phyloP scores from a whole-genome alignment of 2,329 filamentous ascomycete genomes.

The Neoscytalidium dimidiatum region DNA sequence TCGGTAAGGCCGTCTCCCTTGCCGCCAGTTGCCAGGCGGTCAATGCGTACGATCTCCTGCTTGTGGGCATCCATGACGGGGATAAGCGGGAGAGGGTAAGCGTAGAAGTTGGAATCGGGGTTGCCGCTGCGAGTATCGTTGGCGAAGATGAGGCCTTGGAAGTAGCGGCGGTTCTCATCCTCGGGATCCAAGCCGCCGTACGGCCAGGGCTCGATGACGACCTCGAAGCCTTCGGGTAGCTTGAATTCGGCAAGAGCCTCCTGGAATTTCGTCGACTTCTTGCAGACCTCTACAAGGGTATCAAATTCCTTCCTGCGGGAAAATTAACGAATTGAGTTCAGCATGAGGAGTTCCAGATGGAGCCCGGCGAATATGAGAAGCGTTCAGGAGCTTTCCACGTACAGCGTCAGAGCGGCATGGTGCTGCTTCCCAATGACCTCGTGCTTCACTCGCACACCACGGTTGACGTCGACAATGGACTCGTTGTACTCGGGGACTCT shows the following conservation, averaged over 20 bases:
- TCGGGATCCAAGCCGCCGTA: slow-evolving; percentile 55
- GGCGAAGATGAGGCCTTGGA: slow-evolving; percentile 58
- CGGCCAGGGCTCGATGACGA: slow-evolving; percentile 59
- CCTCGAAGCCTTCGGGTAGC: slow-evolving; percentile 57
- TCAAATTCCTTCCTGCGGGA: slow-evolving; percentile 46
- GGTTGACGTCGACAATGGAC: slow-evolving; percentile 52
- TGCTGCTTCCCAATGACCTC: slow-evolving; percentile 50
- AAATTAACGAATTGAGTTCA: neutral
- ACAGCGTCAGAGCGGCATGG: slow-evolving; percentile 53
- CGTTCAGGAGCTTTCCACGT: too few relatives aligned
- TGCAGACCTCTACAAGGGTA: slow-evolving; percentile 50
- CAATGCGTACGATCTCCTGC: slow-evolving; percentile 37
- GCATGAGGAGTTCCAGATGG: too few relatives aligned
- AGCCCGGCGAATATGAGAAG: too few relatives aligned
- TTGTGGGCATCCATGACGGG: slow-evolving; percentile 39
- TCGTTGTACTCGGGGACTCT: slow-evolving; percentile 58
- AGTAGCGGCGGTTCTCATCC: slow-evolving; percentile 52
- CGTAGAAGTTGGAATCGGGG: slow-evolving; percentile 42
- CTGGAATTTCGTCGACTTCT: slow-evolving; percentile 55
- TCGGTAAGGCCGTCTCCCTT: slow-evolving; percentile 39
- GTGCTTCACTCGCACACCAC: slow-evolving; percentile 44
- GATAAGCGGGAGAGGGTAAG: slow-evolving; percentile 40
- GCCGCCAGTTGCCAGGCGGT: slow-evolving; percentile 39
- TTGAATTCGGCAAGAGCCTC: slow-evolving; percentile 53
- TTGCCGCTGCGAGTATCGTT: slow-evolving; percentile 49